These are phyloP conservation scores for Davidsoniella virescens DNA, from an alignment of 2,329 filamentous ascomycete genomes.

Conservation along the genomic window DNA sequence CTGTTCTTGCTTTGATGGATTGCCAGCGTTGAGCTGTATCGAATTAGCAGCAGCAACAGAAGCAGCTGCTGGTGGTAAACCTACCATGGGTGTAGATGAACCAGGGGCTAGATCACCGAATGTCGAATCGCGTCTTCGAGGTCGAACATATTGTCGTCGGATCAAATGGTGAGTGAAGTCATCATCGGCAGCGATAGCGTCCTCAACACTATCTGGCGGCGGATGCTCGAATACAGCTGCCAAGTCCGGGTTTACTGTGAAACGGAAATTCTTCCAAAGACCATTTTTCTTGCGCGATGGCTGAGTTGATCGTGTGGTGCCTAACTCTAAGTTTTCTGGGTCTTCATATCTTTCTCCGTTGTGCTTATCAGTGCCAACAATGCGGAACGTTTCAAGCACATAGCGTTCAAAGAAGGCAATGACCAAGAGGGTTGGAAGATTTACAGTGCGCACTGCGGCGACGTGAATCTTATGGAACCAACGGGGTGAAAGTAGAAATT, in stretches of 20 bases:
- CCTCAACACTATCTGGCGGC: conserved; percentile 43
- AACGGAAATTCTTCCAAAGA: conserved; percentile 52
- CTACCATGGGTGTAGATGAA: neutral
- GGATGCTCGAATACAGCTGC: conserved; percentile 57
- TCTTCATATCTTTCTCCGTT: conserved; percentile 14
- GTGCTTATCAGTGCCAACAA: conserved; percentile 24
- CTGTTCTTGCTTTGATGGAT: conserved; percentile 13
- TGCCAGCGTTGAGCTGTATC: neutral
- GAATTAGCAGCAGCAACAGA: neutral
- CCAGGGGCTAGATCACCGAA: conserved; percentile 31
- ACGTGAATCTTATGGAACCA: conserved; percentile 91
- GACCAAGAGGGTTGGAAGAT: conserved; percentile 55
- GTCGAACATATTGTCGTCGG: conserved; percentile 36
- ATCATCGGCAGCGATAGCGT: conserved; percentile 43
- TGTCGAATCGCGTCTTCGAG: conserved; percentile 38
- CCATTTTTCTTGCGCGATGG: conserved; percentile 6
- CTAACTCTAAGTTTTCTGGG: conserved; percentile 11
- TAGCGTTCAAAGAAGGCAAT: conserved; percentile 57
- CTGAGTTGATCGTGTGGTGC: no score
- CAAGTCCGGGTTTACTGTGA: conserved; percentile 56
- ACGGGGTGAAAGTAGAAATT: conserved; percentile 59
- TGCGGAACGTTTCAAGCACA: conserved; percentile 30
- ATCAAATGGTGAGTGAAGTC: conserved; percentile 42
- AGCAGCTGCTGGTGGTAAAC: conserved; percentile 14
- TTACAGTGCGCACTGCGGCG: conserved; percentile 54